These are phyloP conservation scores for Trapa incisa DNA, from an alignment of 345 rosid species.

Conservation along the genomic window DNA sequence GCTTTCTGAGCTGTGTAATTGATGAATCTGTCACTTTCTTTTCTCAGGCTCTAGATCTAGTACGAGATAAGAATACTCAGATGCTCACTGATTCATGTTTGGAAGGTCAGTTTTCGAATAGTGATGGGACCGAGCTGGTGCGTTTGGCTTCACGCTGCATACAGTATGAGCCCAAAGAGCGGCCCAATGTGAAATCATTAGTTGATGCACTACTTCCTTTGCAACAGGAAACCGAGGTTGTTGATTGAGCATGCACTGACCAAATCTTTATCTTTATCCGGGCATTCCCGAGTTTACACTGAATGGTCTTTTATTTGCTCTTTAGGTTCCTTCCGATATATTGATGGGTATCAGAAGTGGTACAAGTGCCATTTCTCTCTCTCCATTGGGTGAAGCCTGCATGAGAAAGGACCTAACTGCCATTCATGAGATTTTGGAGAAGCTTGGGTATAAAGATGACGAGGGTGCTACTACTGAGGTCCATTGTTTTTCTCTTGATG, in stretches of 20 bases:
- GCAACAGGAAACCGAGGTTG: conserved; percentile 71
- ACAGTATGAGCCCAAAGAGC: conserved; percentile 69
- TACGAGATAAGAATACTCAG: conserved; percentile 73
- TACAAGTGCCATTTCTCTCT: conserved; percentile 36
- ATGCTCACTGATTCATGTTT: conserved; percentile 77
- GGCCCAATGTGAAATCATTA: conserved; percentile 65
- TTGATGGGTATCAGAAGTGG: conserved; percentile 67
- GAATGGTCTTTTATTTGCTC: conserved; percentile 5
- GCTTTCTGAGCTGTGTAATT: neutral
- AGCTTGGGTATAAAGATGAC: conserved; percentile 74
- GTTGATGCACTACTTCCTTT: conserved; percentile 61
- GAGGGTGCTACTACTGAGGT: conserved; percentile 83
- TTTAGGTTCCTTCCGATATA: conserved; percentile 56
- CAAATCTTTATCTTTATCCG: neutral
- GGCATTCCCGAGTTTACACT: neutral
- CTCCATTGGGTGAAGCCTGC: conserved; percentile 87
- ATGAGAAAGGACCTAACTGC: conserved; percentile 67
- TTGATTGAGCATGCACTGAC: conserved; percentile 2
- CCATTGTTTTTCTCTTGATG: conserved; percentile 1
- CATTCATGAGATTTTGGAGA: conserved; percentile 61
- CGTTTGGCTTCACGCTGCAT: conserved; percentile 72
- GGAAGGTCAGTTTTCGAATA: conserved; percentile 67
- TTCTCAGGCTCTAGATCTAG: conserved; percentile 75
- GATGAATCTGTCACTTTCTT: conserved; percentile 8
- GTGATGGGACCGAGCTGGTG: conserved; percentile 64